Conservation (phyloP, 2,329 filamentous ascomycete genomes). For the Diaporthe humulicola region DNA sequence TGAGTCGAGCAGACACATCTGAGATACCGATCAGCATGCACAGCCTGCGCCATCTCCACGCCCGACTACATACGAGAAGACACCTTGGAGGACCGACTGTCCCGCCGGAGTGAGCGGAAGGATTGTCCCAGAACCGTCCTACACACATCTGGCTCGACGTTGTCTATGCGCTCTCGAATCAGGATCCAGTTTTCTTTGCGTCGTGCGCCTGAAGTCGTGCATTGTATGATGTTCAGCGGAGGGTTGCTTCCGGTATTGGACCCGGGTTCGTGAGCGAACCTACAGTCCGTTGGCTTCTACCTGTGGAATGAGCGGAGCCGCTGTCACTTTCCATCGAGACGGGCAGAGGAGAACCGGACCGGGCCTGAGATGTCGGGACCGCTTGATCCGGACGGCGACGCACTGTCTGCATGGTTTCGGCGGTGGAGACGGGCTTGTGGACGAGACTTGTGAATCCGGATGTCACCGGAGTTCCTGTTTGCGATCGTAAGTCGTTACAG, state of each 20-base stretch:
- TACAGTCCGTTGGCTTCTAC: not conserved
- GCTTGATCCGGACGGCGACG: not conserved
- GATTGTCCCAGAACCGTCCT: not conserved
- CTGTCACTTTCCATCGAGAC: not conserved
- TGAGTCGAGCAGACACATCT: not conserved
- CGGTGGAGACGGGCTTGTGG: not conserved
- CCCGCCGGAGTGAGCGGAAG: not conserved
- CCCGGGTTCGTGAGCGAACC: not conserved
- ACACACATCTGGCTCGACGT: not conserved
- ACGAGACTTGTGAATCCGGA: not conserved
- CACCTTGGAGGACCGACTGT: not conserved
- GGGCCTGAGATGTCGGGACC: not conserved
- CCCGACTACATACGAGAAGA: conserved; percentile 1
- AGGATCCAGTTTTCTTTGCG: not conserved
- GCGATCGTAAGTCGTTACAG: not conserved
- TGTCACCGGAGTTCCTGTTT: not conserved
- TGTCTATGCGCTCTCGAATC: not conserved
- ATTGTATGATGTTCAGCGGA: not conserved
- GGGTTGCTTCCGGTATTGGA: not conserved
- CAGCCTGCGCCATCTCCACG: conserved; percentile 3
- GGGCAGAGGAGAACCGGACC: not conserved
- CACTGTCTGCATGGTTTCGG: conserved; percentile 5
- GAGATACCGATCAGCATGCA: conserved; percentile 22
- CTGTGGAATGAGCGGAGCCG: not conserved
- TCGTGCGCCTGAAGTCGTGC: not conserved